Evolutionary conservation across 306 rosid species (phyloP).

Genomic region (Sicyos edulis): DNA sequence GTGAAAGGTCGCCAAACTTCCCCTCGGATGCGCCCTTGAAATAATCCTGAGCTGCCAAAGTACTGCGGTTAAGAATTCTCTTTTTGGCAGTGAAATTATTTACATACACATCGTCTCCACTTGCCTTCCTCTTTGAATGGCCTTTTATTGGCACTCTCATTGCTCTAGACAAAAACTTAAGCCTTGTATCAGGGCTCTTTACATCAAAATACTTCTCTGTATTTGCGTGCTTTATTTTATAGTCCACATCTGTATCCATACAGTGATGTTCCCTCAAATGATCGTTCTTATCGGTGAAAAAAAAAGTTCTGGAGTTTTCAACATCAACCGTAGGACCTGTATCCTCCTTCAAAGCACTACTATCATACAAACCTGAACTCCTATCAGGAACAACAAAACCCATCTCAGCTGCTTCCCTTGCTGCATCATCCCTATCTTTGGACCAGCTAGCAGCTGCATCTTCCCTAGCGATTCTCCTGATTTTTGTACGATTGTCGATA

Average conservation of each 20-base stretch:
- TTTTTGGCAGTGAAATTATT: constrained; percentile 43
- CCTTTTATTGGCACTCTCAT: constrained; percentile 40
- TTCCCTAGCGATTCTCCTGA: constrained; percentile 63
- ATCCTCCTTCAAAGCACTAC: constrained; percentile 34
- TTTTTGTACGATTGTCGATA: constrained; percentile 62
- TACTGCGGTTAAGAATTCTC: constrained; percentile 66
- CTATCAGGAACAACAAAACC: constrained; percentile 61
- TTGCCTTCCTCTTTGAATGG: constrained; percentile 55
- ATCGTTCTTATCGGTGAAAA: constrained; percentile 55
- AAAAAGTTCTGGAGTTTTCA: constrained; percentile 35
- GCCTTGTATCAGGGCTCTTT: constrained; percentile 57
- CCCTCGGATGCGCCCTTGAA: constrained; percentile 43
- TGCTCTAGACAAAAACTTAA: constrained; percentile 55
- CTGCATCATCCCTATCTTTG: constrained; percentile 63
- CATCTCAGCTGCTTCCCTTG: constrained; percentile 62
- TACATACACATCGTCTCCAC: constrained; percentile 43
- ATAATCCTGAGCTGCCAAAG: constrained; percentile 53
- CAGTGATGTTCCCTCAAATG: constrained; percentile 57
- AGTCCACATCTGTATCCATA: constrained; percentile 72
- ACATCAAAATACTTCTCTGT: constrained; percentile 73
- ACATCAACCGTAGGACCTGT: constrained; percentile 27
- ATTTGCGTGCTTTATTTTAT: constrained; percentile 67
- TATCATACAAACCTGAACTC: constrained; percentile 33
- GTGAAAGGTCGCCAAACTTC: constrained; percentile 39
- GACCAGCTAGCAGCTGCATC: constrained; percentile 41